Conservation (phyloP, 176 grass and related monocot species). For the Oryza meyeriana region DNA sequence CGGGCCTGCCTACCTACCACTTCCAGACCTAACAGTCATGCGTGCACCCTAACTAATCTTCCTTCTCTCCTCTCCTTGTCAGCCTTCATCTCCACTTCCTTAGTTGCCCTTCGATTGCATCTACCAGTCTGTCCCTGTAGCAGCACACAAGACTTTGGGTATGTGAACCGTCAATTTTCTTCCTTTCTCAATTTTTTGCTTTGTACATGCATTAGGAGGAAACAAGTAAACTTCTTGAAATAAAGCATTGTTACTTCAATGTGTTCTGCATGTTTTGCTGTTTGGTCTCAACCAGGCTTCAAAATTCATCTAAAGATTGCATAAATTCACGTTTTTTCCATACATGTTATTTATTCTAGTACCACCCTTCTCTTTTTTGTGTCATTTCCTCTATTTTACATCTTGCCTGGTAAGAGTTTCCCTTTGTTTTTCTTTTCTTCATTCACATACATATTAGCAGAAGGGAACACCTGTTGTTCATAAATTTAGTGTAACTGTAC, state of each 20-base stretch:
- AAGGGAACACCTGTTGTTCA: not conserved
- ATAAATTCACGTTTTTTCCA: not conserved
- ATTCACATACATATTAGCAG: not conserved
- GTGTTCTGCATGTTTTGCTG: constrained; percentile 4
- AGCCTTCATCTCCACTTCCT: constrained; percentile 13
- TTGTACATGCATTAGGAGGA: not conserved
- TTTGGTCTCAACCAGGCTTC: not conserved
- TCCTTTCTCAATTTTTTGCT: constrained; percentile 3
- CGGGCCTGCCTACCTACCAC: not conserved
- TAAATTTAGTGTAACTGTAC: not conserved
- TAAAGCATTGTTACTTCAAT: not conserved
- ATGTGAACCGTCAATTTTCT: not conserved
- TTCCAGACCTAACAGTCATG: constrained; percentile 48
- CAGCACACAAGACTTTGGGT: constrained; percentile 15
- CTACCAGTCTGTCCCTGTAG: constrained; percentile 9
- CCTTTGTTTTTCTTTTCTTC: not conserved
- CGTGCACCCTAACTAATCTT: constrained; percentile 16
- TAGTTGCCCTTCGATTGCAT: constrained; percentile 18
- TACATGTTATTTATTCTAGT: not conserved
- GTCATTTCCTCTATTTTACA: not conserved
- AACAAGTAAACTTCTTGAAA: not conserved
- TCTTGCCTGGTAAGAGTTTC: not conserved
- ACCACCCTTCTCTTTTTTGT: not conserved
- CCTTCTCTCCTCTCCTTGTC: constrained; percentile 29
- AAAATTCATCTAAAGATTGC: not conserved